phyloP scores from a whole-genome alignment of 164 flowering plant genomes.

The Santalum album region DNA sequence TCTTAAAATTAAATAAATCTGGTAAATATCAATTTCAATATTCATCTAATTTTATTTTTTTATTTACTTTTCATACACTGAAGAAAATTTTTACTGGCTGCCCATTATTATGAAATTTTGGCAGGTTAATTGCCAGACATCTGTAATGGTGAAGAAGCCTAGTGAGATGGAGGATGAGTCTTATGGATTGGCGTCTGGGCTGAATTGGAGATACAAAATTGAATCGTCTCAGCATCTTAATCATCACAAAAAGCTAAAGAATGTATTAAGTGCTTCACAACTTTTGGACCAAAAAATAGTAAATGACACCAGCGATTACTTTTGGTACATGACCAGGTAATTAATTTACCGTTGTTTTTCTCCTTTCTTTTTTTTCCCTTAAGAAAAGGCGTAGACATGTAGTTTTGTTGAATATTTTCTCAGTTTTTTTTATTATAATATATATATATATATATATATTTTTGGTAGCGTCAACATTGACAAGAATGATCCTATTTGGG shows the following conservation, averaged over 20 bases:
- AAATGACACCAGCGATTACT: conserved; percentile 28
- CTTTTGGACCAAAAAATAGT: conserved; percentile 23
- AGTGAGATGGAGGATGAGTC: conserved; percentile 5
- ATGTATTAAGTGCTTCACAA: background rate
- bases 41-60: too few species aligned
- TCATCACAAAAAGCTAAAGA: background rate
- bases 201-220: conserved; percentile 12
- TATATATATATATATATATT: too few species aligned
- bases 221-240: conserved; percentile 6
- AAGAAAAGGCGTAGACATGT: too few species aligned
- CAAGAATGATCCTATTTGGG: conserved; percentile 9
- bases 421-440: too few species aligned
- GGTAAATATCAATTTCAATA: too few species aligned
- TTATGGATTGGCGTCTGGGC: background rate
- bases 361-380: too few species aligned
- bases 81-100: too few species aligned
- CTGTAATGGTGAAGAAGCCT: conserved; percentile 18
- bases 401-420: too few species aligned
- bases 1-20: too few species aligned
- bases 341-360: too few species aligned
- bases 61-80: too few species aligned
- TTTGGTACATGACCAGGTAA: conserved; percentile 33
- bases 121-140: conserved; percentile 27
- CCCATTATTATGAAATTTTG: too few species aligned
- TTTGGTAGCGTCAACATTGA: conserved; percentile 5